Evolutionary conservation across 768 basidiomycete genomes (phyloP).

Genomic region (Macrocybe gigantea): DNA sequence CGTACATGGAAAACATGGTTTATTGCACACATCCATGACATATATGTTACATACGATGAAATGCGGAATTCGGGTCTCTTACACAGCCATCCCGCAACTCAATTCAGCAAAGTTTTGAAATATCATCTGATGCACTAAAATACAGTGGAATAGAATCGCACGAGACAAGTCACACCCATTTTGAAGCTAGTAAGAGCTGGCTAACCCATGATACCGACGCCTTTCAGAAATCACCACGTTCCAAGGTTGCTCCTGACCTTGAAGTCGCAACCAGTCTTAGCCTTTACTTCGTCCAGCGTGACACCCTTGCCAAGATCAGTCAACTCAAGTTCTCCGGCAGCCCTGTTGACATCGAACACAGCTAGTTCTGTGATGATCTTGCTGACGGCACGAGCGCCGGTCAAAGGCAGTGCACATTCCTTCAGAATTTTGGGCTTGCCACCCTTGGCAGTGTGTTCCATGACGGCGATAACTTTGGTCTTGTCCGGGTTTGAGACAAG

Average conservation of each 20-base stretch:
- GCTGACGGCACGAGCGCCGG: slow-evolving; percentile 84
- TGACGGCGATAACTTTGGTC: slow-evolving; percentile 85
- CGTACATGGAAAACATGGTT: too few relatives aligned
- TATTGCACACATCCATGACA: too few relatives aligned
- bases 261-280: slow-evolving; percentile 86
- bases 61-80: too few relatives aligned
- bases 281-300: slow-evolving; percentile 75
- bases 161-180: too few relatives aligned
- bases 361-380: slow-evolving; percentile 91
- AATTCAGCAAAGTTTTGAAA: too few relatives aligned
- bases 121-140: too few relatives aligned
- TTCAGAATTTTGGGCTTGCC: slow-evolving; percentile 85
- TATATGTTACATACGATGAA: too few relatives aligned
- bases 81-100: too few relatives aligned
- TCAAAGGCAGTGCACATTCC: slow-evolving; percentile 79
- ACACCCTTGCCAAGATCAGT: slow-evolving; percentile 83
- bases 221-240: slow-evolving; percentile 27
- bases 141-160: too few relatives aligned
- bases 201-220: too few relatives aligned
- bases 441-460: slow-evolving; percentile 89
- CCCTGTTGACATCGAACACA: slow-evolving; percentile 84
- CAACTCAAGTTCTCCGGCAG: slow-evolving; percentile 64
- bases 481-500: slow-evolving; percentile 94
- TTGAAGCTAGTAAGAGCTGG: too few relatives aligned
- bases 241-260: slow-evolving; percentile 48